Conservation (phyloP, 257 asterid genomes). For the Solanum neorickii region DNA sequence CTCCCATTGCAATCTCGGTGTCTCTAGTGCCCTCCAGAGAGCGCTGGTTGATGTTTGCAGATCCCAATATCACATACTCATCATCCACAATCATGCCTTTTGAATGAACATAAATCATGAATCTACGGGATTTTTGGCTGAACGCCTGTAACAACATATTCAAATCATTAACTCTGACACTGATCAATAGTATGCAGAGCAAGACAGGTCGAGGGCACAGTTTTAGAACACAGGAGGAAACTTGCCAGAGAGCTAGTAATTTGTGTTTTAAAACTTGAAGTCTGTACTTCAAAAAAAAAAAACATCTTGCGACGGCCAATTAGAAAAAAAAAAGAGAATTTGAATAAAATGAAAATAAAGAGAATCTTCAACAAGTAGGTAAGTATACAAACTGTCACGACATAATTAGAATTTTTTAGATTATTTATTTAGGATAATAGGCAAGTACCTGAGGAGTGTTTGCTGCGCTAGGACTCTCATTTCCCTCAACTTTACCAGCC, state of each 20-base stretch:
- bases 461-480: slow-evolving; percentile 36
- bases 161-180: neutral
- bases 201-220: neutral
- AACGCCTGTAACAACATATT: slow-evolving; percentile 46
- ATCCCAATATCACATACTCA: slow-evolving; percentile 76
- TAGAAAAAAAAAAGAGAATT: neutral
- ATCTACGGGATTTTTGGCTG: slow-evolving; percentile 64
- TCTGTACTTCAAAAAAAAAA: neutral
- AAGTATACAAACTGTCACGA: neutral
- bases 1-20: slow-evolving; percentile 99
- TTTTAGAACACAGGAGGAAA: neutral
- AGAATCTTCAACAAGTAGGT: neutral
- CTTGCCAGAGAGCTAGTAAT: neutral
- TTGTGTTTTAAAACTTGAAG: neutral
- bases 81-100: slow-evolving; percentile 97
- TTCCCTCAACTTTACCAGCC: slow-evolving; percentile 22
- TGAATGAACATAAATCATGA: slow-evolving; percentile 97
- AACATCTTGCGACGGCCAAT: neutral
- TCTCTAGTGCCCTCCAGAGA: slow-evolving; percentile 93
- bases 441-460: slow-evolving; percentile 73
- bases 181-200: neutral
- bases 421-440: neutral
- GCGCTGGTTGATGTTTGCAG: slow-evolving; percentile 92
- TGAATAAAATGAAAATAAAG: neutral
- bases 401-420: neutral